phyloP scores from a whole-genome alignment of 1,139 yeast genomes.

The Geotrichum histeridarum region DNA sequence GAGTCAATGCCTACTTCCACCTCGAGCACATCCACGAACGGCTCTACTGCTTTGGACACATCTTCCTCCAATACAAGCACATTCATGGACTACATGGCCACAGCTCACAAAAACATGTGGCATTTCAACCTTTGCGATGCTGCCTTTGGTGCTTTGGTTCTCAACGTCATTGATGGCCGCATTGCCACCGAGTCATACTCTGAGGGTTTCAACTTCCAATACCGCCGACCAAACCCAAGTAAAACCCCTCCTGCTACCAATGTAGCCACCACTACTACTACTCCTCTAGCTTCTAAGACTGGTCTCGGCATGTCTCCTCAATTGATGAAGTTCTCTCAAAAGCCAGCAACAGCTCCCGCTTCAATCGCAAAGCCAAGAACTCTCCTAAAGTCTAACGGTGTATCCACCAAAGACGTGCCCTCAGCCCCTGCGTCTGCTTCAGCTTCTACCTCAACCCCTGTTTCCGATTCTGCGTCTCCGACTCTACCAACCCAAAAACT shows the following conservation, averaged over 20 bases:
- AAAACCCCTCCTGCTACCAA: neutral
- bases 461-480: neutral
- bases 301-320: conserved; percentile 15
- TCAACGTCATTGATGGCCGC: conserved; percentile 42
- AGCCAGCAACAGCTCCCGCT: conserved; percentile 10
- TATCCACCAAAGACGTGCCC: neutral
- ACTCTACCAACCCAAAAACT: neutral
- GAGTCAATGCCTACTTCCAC: conserved; percentile 58
- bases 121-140: conserved; percentile 68
- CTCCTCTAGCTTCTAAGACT: conserved; percentile 10
- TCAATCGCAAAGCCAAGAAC: conserved; percentile 10
- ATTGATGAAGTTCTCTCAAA: conserved; percentile 2
- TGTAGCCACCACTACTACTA: conserved; percentile 11
- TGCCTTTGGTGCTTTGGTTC: conserved; percentile 43
- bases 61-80: conserved; percentile 10
- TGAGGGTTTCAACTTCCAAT: conserved; percentile 49
- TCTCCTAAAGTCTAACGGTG: neutral
- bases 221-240: conserved; percentile 30
- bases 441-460: neutral
- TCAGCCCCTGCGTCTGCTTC: neutral
- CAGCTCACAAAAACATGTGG: conserved; percentile 70
- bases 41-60: conserved; percentile 14
- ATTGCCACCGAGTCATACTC: conserved; percentile 43
- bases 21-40: neutral
- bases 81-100: conserved; percentile 47